Conservation (phyloP, 2,329 filamentous ascomycete genomes). For the Zasmidium angulare region DNA sequence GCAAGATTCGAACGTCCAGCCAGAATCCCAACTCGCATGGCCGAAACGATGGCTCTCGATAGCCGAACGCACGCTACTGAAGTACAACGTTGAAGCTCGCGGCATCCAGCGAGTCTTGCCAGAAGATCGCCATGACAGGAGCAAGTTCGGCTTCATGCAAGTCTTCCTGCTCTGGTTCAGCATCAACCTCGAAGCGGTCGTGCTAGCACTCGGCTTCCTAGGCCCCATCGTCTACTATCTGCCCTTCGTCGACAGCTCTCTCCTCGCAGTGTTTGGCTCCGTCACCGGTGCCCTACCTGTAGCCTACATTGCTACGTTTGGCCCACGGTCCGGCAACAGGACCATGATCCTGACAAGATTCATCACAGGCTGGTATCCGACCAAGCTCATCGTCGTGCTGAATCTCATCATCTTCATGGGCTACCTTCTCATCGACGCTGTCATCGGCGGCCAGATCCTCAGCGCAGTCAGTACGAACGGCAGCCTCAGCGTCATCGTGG, state of each 20-base stretch:
- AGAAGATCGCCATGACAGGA: conserved; percentile 54
- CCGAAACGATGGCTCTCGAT: conserved; percentile 12
- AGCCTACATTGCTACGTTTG: conserved; percentile 63
- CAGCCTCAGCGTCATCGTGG: conserved; percentile 63
- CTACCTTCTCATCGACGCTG: conserved; percentile 63
- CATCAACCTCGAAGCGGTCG: conserved; percentile 63
- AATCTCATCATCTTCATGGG: conserved; percentile 62
- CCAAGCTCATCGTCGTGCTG: conserved; percentile 62
- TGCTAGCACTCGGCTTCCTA: conserved; percentile 64
- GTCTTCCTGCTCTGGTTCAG: conserved; percentile 61
- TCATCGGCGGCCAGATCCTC: conserved; percentile 67
- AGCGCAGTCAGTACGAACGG: conserved; percentile 61
- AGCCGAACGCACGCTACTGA: conserved; percentile 44
- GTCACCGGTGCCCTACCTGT: conserved; percentile 56
- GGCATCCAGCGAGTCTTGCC: conserved; percentile 60
- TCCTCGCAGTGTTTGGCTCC: conserved; percentile 59
- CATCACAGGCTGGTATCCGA: conserved; percentile 63
- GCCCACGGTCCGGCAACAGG: conserved; percentile 60
- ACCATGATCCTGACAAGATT: conserved; percentile 64
- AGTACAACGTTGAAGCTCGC: conserved; percentile 59
- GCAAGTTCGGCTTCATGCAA: conserved; percentile 55
- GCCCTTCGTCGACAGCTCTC: conserved; percentile 56
- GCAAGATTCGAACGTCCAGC: background rate
- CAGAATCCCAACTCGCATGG: background rate
- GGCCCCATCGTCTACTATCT: conserved; percentile 60